Percentiles rank a stretch among this genome's conserved stretches.
These are phyloP conservation scores for Golubevia pallescens DNA, from an alignment of 1,284 basidiomycete genomes.

Conservation along the genomic window DNA sequence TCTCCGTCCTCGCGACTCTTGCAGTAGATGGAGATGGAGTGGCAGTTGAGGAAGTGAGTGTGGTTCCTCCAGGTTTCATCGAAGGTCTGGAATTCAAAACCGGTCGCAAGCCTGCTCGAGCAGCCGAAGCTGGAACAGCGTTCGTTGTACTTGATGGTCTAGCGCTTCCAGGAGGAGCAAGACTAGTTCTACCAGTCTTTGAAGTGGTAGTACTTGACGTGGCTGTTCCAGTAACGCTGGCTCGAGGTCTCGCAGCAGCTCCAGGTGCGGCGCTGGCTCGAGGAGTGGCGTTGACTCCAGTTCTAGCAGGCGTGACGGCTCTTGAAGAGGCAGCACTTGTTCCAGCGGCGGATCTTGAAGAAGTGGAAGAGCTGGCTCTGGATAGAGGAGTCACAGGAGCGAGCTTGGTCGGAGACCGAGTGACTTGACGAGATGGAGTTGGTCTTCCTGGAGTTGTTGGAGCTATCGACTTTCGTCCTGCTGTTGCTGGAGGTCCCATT, in stretches of 20 bases:
- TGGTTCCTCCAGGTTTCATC: constrained; percentile 25
- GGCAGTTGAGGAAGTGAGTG: constrained; percentile 16
- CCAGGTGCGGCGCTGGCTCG: constrained; percentile 18
- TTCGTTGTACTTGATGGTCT: not conserved
- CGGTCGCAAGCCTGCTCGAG: constrained; percentile 36
- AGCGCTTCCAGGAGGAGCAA: not conserved
- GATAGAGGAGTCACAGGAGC: constrained; percentile 9
- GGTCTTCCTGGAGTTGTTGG: constrained; percentile 5
- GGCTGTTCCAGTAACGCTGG: not conserved
- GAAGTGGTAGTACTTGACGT: not conserved
- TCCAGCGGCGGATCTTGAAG: constrained; percentile 19
- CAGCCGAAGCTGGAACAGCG: constrained; percentile 23
- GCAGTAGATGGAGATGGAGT: constrained; percentile 12
- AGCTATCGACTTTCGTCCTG: constrained; percentile 2
- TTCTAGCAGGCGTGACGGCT: not conserved
- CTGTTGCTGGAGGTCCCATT: constrained; percentile 1
- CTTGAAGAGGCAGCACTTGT: constrained; percentile 15
- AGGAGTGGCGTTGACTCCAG: constrained; percentile 6
- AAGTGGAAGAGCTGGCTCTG: constrained; percentile 14
- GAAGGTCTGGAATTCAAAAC: constrained; percentile 30
- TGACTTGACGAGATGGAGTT: not conserved
- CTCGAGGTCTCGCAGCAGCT: not conserved
- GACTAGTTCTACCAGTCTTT: not conserved
- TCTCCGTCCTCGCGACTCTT: not conserved
- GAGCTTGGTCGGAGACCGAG: constrained; percentile 26